Evolutionary conservation across 1,139 yeast species (phyloP), one percentile per base, ranked within the genome.

Genomic region (Zhuliangozyma blackwelliae): DNA sequence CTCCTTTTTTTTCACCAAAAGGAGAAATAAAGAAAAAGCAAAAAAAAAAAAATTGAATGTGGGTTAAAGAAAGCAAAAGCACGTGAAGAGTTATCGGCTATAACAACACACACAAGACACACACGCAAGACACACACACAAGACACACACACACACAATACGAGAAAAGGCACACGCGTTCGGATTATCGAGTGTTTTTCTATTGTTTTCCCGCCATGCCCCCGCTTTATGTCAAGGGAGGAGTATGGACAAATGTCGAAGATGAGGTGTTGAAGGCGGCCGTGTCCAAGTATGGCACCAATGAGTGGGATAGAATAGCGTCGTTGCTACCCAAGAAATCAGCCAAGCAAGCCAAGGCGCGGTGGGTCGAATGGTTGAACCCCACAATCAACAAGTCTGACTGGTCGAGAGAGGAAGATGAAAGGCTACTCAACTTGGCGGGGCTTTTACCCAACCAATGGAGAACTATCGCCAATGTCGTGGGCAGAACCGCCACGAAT

Each of bases 281-380:
- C 1, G 85, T 92, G 2, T 78, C 94, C 33, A 92, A 92, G 55
- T 92, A 92, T 57, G 98, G 98, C 0, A 67, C 89, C 19, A 89
- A 86, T 48, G 96, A 92, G 54, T 92, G 98, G 98, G 78, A 92
- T 7, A 76, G 97, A 36, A 94, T 92, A 5, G 86, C 96, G 3
- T 88, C 97, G 0, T 67, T 92, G 38, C 63, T 92, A 29, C 84
- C 89, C 10, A 80, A 84, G 54, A 92, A 90, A 59, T 81, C 89
- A 5, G 95, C 97, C 10, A 82, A 82, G 52, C 97, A 92, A 57
- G 94, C 95, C 45, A 88, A 89, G 50, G 88, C 95, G 2, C 65
- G 98, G 47, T 92, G 98, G 98, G 72, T 71, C 40, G 97, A 92
- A 54, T 89, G 85, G 78, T 63, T 92, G 31, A 84, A 82, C 54